Evolutionary conservation across 768 basidiomycete species (phyloP), one percentile per base, ranked within the genome.

Genomic region (Agaricus sinodeliciosus): DNA sequence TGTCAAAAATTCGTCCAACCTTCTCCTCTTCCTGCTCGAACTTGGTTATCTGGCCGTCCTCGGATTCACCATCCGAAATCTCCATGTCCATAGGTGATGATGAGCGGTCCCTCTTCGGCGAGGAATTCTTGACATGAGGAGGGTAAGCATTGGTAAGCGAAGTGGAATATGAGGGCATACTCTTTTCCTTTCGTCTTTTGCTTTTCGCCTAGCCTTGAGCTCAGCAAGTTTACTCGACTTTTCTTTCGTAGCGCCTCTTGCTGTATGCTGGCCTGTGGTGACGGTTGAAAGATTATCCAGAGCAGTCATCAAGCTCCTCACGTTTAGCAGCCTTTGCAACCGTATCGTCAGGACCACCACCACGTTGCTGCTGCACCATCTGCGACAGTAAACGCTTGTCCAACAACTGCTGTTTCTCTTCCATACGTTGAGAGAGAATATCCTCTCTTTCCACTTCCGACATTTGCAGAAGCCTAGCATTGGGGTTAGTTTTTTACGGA

Each of bases 391-490:
- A 78, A 44, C 79, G 75, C 58, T 82, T 79, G 69, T 91, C 87
- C 55, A 81, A 76, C 44, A 82, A 73, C 57, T 81, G 78, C 66
- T 91, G 87, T 70, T 85, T 80, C 67, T 92, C 83, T 55, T 94
- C 94, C 31, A 80, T 71, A 7, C 95, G 84, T 55, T 81, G 74
- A 0, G 89, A 87, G 18, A 98, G 75, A 46, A 92, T 87, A 31
- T 81, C 82, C 67, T 98, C 95, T 50, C 95, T 83, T 55, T 94
- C 87, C 60, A 96, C 78, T 68, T 98, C 95, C 36, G 85, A 78
- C 79, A 95, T 75, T 19, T 73, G 67, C 62, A 91, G 71, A 28
- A 98, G 73, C 48, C 94, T 97, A 63, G 36, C 16, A 9, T 43
- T 35, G 44, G 13, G n/a, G 36, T 35, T 31, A 39, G 40, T 31